A percentile compares a stretch with the other conserved stretches of the same genome.
phyloP scores from a whole-genome alignment of 2,329 filamentous ascomycete species.

The Neonectria neomacrospora region DNA sequence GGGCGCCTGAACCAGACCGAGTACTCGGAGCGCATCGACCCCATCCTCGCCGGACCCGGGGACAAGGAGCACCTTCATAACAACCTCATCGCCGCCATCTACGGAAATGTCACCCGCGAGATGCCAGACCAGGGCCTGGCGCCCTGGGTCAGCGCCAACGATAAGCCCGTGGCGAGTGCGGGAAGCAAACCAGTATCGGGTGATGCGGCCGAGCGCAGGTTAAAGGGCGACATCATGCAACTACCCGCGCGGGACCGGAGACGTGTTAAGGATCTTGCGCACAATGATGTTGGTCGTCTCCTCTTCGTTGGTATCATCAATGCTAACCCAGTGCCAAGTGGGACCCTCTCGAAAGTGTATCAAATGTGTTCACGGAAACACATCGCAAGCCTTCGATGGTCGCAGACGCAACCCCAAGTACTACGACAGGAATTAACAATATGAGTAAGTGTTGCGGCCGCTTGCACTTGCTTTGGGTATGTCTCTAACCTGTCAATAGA shows the following conservation, averaged over 20 bases:
- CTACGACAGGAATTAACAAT: slow-evolving; percentile 77
- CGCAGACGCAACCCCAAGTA: slow-evolving; percentile 74
- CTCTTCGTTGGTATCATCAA: neutral
- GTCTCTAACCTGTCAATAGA: slow-evolving; percentile 56
- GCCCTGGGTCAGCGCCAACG: slow-evolving; percentile 77
- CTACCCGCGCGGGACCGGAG: slow-evolving; percentile 73
- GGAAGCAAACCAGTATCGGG: slow-evolving; percentile 71
- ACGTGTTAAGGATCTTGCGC: slow-evolving; percentile 72
- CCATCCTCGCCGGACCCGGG: slow-evolving; percentile 67
- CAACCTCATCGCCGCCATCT: slow-evolving; percentile 73
- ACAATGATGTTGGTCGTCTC: slow-evolving; percentile 66
- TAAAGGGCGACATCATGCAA: slow-evolving; percentile 78
- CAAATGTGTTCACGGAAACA: slow-evolving; percentile 63
- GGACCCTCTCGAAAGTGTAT: slow-evolving; percentile 65
- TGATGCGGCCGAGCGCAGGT: slow-evolving; percentile 71
- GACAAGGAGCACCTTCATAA: slow-evolving; percentile 74
- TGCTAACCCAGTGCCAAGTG: slow-evolving; percentile 53
- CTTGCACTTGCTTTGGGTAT: neutral
- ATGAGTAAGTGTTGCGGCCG: slow-evolving; percentile 70
- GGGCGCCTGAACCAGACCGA: slow-evolving; percentile 73
- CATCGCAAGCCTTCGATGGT: slow-evolving; percentile 58
- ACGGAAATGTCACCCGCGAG: slow-evolving; percentile 75
- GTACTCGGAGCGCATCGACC: slow-evolving; percentile 68
- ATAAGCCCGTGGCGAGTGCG: slow-evolving; percentile 68
- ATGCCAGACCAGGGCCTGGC: slow-evolving; percentile 75